phyloP scores from a whole-genome alignment of 441 rosid species.

The Iberis amara region DNA sequence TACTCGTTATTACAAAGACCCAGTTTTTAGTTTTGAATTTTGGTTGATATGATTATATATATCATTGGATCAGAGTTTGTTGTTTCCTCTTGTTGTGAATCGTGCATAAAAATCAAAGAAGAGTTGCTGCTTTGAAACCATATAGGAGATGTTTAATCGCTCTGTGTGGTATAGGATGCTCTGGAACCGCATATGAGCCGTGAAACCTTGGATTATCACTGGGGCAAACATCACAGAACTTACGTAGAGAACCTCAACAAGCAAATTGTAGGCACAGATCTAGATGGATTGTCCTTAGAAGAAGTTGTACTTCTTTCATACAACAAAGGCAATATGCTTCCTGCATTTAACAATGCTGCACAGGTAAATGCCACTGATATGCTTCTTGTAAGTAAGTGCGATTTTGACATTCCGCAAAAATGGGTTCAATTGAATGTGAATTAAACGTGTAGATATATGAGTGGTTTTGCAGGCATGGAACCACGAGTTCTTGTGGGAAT shows the following conservation, averaged over 20 bases:
- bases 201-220: slow-evolving; percentile 70
- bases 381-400: not conserved
- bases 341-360: slow-evolving; percentile 88
- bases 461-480: slow-evolving; percentile 68
- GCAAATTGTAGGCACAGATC: slow-evolving; percentile 68
- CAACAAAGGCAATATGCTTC: slow-evolving; percentile 74
- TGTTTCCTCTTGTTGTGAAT: too few species aligned
- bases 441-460: not conserved
- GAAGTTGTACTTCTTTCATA: slow-evolving; percentile 53
- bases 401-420: too few species aligned
- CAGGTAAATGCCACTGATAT: slow-evolving; percentile 41
- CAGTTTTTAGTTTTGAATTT: not conserved
- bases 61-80: not conserved
- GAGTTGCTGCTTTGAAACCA: not conserved
- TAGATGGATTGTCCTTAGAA: slow-evolving; percentile 55
- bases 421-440: slow-evolving; percentile 19
- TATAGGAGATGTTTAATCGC: slow-evolving; percentile 1
- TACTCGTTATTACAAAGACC: too few species aligned
- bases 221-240: slow-evolving; percentile 89
- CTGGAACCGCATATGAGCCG: slow-evolving; percentile 83
- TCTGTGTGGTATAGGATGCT: slow-evolving; percentile 46
- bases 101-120: too few species aligned
- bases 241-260: slow-evolving; percentile 82
- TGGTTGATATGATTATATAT: not conserved
- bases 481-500: slow-evolving; percentile 92